Evolutionary conservation across 345 rosid species (phyloP), one percentile per base, ranked within the genome.

Genomic region (Gossypium sturtianum): DNA sequence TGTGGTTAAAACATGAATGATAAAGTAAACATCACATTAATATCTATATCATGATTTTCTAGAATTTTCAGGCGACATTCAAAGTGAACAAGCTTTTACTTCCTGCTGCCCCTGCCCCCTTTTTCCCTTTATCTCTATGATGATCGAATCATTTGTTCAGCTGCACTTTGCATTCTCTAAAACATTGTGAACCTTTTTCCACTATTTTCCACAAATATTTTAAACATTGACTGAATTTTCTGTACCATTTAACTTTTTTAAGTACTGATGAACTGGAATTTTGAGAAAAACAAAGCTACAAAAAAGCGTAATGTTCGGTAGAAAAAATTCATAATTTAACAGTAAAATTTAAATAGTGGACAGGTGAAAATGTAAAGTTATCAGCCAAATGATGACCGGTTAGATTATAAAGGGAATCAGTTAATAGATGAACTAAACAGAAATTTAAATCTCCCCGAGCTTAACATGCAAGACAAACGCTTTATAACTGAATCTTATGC

Each of bases 21-120:
- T 20, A 44, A 44, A 23, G 49, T 22, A 12, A 65, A 10, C 23
- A 45, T 44, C 34, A 45, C 34, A 66, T 12, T 45, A 45, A 65
- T 44, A 22, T n/a, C 47, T 65, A 65, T 34, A 34, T 34, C 70
- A 65, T 66, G 34, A 66, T 45, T 45, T 45, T 66, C 70, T 43
- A 20, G 17, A 34, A 66, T 66, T 66, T 45, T 66, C 53, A 22
- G 70, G 13, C 22, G 53, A 20, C 17, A 45, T 20, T 4, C 22
- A 12, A 45, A 43, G 54, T 43, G 53, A 13, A 65, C 4, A 44
- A 44, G 53, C 34, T 4, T 44, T 20, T 20, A 44, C n/a, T 66
- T 44, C 53, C 34, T 12, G 70, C 9, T 0, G 10, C 34, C 53
- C 9, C 52, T 20, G 38, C 38, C 29, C 70, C 70, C 2, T 65